phyloP scores from a whole-genome alignment of 768 basidiomycete species.

The Termitomyces sp. region DNA sequence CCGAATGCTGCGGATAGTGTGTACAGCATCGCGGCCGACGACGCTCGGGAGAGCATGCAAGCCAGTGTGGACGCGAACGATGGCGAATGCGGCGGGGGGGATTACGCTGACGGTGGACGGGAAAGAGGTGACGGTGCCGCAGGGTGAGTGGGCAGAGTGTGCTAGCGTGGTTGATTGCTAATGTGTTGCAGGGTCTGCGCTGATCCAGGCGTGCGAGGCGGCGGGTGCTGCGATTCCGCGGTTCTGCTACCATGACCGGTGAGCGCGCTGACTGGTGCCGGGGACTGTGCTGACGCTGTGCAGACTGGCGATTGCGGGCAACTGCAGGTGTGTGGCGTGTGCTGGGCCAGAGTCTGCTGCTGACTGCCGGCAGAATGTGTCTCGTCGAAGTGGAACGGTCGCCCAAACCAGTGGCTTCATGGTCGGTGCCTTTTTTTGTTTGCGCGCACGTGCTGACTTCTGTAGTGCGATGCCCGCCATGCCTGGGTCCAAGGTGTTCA shows the following conservation, averaged over 20 bases:
- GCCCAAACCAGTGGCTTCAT: constrained; percentile 92
- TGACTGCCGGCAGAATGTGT: constrained; percentile 71
- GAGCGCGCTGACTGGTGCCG: constrained; percentile 23
- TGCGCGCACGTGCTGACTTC: not conserved
- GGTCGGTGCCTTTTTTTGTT: constrained; percentile 38
- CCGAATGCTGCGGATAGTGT: constrained; percentile 65
- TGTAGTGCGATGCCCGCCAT: constrained; percentile 94
- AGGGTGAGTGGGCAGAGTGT: constrained; percentile 50
- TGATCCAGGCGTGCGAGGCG: constrained; percentile 94
- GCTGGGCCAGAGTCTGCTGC: not conserved
- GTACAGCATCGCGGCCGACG: constrained; percentile 52
- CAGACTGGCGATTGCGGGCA: constrained; percentile 94
- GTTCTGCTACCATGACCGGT: constrained; percentile 90
- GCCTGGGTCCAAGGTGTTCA: constrained; percentile 89
- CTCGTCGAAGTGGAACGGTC: constrained; percentile 95
- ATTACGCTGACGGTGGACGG: constrained; percentile 95
- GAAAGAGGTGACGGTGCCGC: constrained; percentile 94
- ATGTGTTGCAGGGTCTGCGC: constrained; percentile 64
- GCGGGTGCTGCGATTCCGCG: constrained; percentile 79
- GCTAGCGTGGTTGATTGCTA: not conserved
- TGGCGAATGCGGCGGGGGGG: not conserved
- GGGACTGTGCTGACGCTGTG: constrained; percentile 23
- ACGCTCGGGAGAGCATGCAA: constrained; percentile 39
- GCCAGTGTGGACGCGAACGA: constrained; percentile 44
- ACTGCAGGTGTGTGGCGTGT: constrained; percentile 70